phyloP scores from a whole-genome alignment of 129 eudicot genomes.

The Apium graveolens region DNA sequence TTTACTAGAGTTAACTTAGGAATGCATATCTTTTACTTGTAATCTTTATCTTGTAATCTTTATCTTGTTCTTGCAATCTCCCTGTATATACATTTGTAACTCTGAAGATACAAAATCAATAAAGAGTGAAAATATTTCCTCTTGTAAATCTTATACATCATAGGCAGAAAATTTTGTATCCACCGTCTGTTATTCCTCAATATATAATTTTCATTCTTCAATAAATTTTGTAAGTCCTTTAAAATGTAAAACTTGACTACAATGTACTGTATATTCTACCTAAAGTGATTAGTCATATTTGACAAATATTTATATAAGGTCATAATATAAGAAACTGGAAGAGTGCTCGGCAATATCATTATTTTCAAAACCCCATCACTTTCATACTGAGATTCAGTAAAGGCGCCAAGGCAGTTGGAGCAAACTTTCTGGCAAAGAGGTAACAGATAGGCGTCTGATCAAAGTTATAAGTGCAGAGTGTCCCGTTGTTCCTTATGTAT shows the following conservation, averaged over 20 bases:
- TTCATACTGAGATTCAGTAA: constrained; percentile 37
- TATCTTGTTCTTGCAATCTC: no score
- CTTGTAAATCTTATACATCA: no score
- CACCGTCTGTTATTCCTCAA: neutral
- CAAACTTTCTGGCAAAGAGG: constrained; percentile 81
- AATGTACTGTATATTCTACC: neutral
- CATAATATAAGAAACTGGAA: neutral
- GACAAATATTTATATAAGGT: neutral
- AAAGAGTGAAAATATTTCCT: no score
- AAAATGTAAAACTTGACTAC: neutral
- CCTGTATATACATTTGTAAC: no score
- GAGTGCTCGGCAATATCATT: neutral
- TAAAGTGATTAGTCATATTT: neutral
- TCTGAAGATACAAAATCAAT: no score
- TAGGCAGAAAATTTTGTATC: neutral
- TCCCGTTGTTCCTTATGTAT: constrained; percentile 56
- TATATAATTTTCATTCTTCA: neutral
- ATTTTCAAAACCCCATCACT: constrained; percentile 48
- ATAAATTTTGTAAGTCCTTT: neutral
- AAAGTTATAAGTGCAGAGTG: constrained; percentile 43
- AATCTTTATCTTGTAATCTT: no score
- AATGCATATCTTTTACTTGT: no score
- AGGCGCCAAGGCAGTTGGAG: constrained; percentile 43
- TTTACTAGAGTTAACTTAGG: no score
- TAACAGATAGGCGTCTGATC: constrained; percentile 37